phyloP scores from a whole-genome alignment of 2,329 filamentous ascomycete genomes.

The Nothopassalora personata region DNA sequence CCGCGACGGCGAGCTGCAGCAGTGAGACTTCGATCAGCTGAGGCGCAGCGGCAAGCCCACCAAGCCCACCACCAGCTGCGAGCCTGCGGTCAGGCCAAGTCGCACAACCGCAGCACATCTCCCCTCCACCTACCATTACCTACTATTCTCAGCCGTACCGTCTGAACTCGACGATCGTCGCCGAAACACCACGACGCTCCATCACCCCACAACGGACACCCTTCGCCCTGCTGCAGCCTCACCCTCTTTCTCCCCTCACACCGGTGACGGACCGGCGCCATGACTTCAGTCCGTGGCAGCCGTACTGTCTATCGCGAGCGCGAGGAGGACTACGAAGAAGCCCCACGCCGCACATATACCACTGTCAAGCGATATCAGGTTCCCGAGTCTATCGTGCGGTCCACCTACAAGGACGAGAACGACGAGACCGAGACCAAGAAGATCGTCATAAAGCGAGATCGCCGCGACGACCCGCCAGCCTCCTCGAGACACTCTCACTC shows the following conservation, averaged over 20 bases:
- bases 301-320: constrained; percentile 40
- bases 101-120: not conserved
- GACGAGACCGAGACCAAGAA: constrained; percentile 38
- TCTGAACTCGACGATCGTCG: not conserved
- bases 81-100: not conserved
- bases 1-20: not conserved
- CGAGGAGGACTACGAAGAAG: constrained; percentile 39
- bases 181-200: not conserved
- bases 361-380: constrained; percentile 57
- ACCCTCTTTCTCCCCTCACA: not conserved
- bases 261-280: constrained; percentile 2
- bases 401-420: constrained; percentile 28
- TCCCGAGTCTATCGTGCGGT: constrained; percentile 42
- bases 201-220: not conserved
- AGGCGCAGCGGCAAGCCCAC: not conserved
- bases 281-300: constrained; percentile 36
- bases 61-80: not conserved
- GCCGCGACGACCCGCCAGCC: constrained; percentile 15
- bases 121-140: not conserved
- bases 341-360: constrained; percentile 43
- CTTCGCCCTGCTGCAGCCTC: not conserved
- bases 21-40: not conserved
- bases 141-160: not conserved
- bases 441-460: constrained; percentile 39
- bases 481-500: constrained; percentile 12